phyloP scores from a whole-genome alignment of 2,329 filamentous ascomycete genomes.

The Colletotrichum ledebouriae region DNA sequence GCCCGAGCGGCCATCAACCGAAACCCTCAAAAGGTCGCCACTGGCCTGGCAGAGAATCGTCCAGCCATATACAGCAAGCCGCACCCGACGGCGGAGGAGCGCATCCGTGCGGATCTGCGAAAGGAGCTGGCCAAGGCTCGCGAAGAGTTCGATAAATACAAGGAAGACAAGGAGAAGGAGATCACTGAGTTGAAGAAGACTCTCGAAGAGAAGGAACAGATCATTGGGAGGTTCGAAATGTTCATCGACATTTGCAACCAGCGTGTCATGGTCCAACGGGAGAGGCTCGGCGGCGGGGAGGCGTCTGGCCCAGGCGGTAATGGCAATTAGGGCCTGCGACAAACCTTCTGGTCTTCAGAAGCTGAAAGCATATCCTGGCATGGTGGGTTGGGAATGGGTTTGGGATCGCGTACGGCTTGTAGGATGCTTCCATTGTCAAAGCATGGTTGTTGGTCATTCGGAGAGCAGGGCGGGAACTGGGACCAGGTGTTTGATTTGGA shows the following conservation, averaged over 20 bases:
- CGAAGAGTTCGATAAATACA: constrained; percentile 68
- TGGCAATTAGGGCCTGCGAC: constrained; percentile 5
- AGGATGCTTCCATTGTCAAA: constrained; percentile 40
- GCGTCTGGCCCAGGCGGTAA: constrained; percentile 22
- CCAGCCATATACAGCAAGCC: constrained; percentile 77
- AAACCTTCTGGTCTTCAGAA: background rate
- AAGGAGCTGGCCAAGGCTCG: constrained; percentile 70
- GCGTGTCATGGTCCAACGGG: constrained; percentile 73
- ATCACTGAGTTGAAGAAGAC: constrained; percentile 70
- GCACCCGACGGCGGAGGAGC: constrained; percentile 72
- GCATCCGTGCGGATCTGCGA: constrained; percentile 72
- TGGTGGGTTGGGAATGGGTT: constrained; percentile 41
- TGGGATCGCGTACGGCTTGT: constrained; percentile 31
- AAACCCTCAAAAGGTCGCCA: constrained; percentile 72
- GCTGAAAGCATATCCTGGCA: constrained; percentile 34
- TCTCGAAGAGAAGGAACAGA: constrained; percentile 73
- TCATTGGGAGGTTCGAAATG: constrained; percentile 75
- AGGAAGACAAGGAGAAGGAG: constrained; percentile 69
- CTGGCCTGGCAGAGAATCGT: constrained; percentile 70
- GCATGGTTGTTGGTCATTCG: constrained; percentile 35
- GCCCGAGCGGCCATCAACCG: constrained; percentile 76
- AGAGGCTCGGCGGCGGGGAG: constrained; percentile 57
- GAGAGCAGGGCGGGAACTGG: constrained; percentile 26
- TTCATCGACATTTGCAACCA: constrained; percentile 79
- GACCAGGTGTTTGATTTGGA: constrained; percentile 35